These are phyloP conservation scores for Bondarzewia mesenterica DNA, from an alignment of 1,284 basidiomycete species.

Conservation along the genomic window DNA sequence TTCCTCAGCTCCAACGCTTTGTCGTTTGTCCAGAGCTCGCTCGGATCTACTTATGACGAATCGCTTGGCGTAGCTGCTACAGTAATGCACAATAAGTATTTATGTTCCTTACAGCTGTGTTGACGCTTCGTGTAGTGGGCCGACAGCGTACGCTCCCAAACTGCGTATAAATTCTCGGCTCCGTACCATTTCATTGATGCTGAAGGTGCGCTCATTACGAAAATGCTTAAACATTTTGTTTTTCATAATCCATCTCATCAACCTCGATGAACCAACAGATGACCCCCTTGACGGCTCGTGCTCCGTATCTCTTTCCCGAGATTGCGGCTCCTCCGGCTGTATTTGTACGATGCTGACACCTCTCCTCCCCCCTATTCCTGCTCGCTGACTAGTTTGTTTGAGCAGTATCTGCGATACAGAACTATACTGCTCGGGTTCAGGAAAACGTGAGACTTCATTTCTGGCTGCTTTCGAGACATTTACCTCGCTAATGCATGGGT, in stretches of 20 bases:
- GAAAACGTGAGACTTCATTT: slow-evolving; percentile 20
- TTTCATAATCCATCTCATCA: too few relatives aligned
- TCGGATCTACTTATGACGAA: slow-evolving; percentile 32
- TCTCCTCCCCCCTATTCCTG: background rate
- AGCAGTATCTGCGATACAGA: slow-evolving; percentile 46
- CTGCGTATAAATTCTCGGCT: slow-evolving; percentile 33
- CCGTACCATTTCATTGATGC: slow-evolving; percentile 42
- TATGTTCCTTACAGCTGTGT: background rate
- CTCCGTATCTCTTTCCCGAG: slow-evolving; percentile 35
- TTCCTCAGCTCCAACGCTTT: slow-evolving; percentile 37
- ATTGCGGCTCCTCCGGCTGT: slow-evolving; percentile 33
- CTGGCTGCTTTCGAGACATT: too few relatives aligned
- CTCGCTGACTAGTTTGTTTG: background rate
- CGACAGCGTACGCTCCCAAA: slow-evolving; percentile 30
- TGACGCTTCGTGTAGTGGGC: slow-evolving; percentile 30
- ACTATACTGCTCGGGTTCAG: slow-evolving; percentile 43
- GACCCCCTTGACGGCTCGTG: slow-evolving; percentile 35
- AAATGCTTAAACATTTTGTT: too few relatives aligned
- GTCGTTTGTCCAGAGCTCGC: slow-evolving; percentile 33
- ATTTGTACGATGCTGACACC: slow-evolving; percentile 28
- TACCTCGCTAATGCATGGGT: background rate
- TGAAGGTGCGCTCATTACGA: slow-evolving; percentile 27
- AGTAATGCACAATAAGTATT: slow-evolving; percentile 19
- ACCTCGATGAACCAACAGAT: too few relatives aligned
- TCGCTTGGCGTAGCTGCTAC: slow-evolving; percentile 39